Conservation (phyloP, 148 eudicot species). For the Camellia granthamiana region DNA sequence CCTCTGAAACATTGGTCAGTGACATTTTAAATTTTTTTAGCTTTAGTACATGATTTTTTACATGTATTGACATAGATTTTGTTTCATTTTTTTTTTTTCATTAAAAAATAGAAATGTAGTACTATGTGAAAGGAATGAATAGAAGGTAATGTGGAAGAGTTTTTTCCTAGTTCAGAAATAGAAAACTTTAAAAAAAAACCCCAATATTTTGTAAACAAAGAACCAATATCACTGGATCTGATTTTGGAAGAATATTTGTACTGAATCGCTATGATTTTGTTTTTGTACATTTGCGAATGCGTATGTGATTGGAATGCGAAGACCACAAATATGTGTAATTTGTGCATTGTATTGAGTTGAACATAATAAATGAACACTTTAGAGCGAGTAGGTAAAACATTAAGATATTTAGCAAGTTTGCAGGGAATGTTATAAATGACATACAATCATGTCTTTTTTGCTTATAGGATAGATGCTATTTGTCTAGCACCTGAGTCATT, state of each 20-base stretch:
- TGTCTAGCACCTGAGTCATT: not conserved
- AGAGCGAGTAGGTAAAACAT: not conserved
- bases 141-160: not conserved
- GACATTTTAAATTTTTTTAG: not conserved
- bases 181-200: not conserved
- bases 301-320: not conserved
- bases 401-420: slow-evolving; percentile 2
- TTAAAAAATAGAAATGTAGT: not conserved
- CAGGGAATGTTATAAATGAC: not conserved
- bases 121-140: not conserved
- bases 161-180: not conserved
- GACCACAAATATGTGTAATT: not conserved
- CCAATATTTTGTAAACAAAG: not conserved
- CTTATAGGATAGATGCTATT: not conserved
- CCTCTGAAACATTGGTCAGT: slow-evolving; percentile 89
- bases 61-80: not conserved
- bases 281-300: not conserved
- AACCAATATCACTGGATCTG: not conserved
- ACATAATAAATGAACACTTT: not conserved
- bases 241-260: not conserved
- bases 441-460: not conserved
- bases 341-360: not conserved
- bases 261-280: not conserved
- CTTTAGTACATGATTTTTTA: not conserved
- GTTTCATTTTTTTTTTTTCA: not conserved